phyloP scores from a whole-genome alignment of 208 protist genomes.

The Novymonas esmeraldas region DNA sequence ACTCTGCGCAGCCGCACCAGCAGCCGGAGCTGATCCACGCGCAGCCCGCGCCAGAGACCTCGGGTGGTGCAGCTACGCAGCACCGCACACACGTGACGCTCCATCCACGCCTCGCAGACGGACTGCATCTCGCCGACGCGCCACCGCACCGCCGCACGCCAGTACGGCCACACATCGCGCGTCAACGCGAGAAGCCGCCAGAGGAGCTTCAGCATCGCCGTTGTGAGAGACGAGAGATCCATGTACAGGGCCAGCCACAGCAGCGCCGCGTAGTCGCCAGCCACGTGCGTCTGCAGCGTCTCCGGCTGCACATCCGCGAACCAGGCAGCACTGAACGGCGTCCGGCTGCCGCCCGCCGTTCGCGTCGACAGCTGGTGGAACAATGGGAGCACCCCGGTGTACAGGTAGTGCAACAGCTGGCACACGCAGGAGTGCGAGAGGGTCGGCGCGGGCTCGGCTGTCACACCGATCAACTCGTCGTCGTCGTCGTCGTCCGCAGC shows the following conservation, averaged over 20 bases:
- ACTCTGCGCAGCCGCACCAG: constrained; percentile 17
- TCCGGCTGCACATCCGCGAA: background rate
- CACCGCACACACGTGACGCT: constrained; percentile 13
- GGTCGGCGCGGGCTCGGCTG: background rate
- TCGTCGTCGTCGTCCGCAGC: background rate
- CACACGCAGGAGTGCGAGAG: constrained; percentile 10
- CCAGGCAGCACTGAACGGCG: background rate
- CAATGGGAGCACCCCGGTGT: constrained; percentile 27
- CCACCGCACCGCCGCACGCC: constrained; percentile 23
- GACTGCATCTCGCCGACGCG: constrained; percentile 19
- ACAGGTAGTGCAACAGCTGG: constrained; percentile 28
- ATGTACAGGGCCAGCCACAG: constrained; percentile 23
- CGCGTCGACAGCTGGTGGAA: constrained; percentile 3
- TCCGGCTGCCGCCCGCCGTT: background rate
- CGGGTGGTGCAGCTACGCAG: constrained; percentile 15
- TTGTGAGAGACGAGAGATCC: constrained; percentile 20
- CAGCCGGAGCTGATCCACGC: constrained; percentile 17
- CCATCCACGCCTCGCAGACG: constrained; percentile 28
- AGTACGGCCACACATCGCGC: constrained; percentile 18
- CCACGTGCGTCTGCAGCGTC: background rate
- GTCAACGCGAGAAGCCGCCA: constrained; percentile 15
- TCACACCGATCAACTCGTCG: constrained; percentile 3
- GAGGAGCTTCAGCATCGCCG: constrained; percentile 28
- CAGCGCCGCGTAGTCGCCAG: constrained; percentile 21
- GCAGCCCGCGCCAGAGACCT: constrained; percentile 23